These are phyloP conservation scores for Fusarium stilboides DNA, from an alignment of 2,329 filamentous ascomycete species.

Conservation along the genomic window DNA sequence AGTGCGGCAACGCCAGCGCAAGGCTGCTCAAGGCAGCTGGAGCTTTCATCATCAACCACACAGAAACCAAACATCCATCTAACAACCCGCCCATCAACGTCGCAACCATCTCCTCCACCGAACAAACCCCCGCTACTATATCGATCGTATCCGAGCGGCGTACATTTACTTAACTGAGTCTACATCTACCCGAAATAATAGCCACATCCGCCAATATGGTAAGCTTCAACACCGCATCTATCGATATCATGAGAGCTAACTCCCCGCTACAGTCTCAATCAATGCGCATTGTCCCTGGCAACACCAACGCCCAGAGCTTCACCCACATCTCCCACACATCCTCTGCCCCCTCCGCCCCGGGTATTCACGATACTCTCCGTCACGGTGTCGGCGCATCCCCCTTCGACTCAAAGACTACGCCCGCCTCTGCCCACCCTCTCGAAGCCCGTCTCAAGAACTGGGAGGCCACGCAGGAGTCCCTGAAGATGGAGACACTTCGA, in stretches of 20 bases:
- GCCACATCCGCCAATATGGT: conserved; percentile 63
- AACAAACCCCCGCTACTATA: not conserved
- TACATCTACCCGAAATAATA: conserved; percentile 11
- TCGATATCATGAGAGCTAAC: conserved; percentile 36
- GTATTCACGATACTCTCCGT: conserved; percentile 94
- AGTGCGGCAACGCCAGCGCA: conserved; percentile 40
- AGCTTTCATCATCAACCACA: conserved; percentile 44
- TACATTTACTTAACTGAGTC: not conserved
- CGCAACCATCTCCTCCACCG: conserved; percentile 2
- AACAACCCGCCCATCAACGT: conserved; percentile 16
- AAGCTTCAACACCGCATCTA: conserved; percentile 48
- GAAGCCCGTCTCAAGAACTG: conserved; percentile 91
- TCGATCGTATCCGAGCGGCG: not conserved
- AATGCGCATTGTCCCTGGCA: conserved; percentile 87
- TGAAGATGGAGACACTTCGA: conserved; percentile 91
- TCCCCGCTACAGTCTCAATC: conserved; percentile 67
- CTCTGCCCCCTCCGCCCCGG: conserved; percentile 90
- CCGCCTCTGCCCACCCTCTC: conserved; percentile 84
- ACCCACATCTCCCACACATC: conserved; percentile 73
- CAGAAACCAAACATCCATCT: conserved; percentile 12
- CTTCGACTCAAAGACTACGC: conserved; percentile 61
- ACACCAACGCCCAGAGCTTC: conserved; percentile 76
- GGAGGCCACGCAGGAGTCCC: conserved; percentile 87
- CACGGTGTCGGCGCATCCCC: conserved; percentile 80
- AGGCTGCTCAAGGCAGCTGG: conserved; percentile 45